A percentile compares a stretch with the other conserved stretches of the same genome.
Conservation (phyloP, 2,329 filamentous ascomycete genomes). For the Pseudogymnoascus sp. region DNA sequence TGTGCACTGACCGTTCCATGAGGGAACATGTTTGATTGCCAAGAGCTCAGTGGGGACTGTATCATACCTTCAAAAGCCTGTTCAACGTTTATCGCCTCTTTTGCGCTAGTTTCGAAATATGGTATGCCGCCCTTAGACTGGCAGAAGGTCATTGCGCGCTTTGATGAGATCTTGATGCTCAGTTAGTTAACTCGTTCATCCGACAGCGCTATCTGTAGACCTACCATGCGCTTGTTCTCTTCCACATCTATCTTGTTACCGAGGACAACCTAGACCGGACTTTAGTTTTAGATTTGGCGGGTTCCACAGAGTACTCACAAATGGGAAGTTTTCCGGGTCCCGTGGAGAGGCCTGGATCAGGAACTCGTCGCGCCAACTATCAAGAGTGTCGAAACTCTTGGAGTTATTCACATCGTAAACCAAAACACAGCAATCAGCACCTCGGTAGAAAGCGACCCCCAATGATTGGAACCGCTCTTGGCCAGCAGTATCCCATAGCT, state of each 20-base stretch:
- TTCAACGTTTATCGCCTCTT: slow-evolving; percentile 97
- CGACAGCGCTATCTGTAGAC: slow-evolving; percentile 19
- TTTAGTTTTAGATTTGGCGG: slow-evolving; percentile 14
- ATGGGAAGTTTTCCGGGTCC: slow-evolving; percentile 95
- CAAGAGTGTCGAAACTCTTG: slow-evolving; percentile 96
- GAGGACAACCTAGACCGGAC: slow-evolving; percentile 63
- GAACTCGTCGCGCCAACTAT: slow-evolving; percentile 98
- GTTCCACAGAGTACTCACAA: slow-evolving; percentile 54
- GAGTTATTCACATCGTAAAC: slow-evolving; percentile 99
- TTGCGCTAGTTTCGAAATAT: slow-evolving; percentile 98
- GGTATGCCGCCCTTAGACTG: slow-evolving; percentile 95
- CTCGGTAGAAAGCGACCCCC: slow-evolving; percentile 94
- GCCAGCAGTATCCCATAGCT: slow-evolving; percentile 97
- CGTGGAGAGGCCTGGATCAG: slow-evolving; percentile 93
- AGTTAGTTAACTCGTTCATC: slow-evolving; percentile 17
- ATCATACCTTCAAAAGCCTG: slow-evolving; percentile 60
- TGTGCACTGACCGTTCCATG: neutral
- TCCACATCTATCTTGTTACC: slow-evolving; percentile 99
- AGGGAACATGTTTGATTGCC: slow-evolving; percentile 12
- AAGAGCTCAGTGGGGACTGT: neutral
- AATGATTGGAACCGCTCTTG: slow-evolving; percentile 97
- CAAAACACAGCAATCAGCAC: slow-evolving; percentile 94
- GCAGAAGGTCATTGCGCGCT: slow-evolving; percentile 94
- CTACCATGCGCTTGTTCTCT: slow-evolving; percentile 87
- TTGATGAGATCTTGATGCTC: slow-evolving; percentile 67